These are phyloP conservation scores for Curvularia spicifera DNA, from an alignment of 2,329 filamentous ascomycete species.

Conservation along the genomic window DNA sequence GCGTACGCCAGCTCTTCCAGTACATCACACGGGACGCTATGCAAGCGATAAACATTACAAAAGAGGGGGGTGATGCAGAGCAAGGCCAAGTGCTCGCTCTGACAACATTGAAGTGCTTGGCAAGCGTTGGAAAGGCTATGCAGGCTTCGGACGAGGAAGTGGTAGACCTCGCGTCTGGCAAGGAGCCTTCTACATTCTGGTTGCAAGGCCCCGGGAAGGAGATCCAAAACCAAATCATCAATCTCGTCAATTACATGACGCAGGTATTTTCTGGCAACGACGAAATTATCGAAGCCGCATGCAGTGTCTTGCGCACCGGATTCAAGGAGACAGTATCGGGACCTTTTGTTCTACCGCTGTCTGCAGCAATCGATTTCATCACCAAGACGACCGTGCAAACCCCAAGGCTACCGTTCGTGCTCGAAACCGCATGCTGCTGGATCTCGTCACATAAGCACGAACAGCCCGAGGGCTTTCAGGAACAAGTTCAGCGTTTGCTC, in stretches of 20 bases:
- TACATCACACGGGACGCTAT: slow-evolving; percentile 69
- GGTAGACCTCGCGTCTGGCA: slow-evolving; percentile 68
- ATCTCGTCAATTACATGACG: slow-evolving; percentile 58
- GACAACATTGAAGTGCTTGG: slow-evolving; percentile 70
- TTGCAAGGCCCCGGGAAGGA: slow-evolving; percentile 54
- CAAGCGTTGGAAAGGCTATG: slow-evolving; percentile 73
- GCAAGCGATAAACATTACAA: slow-evolving; percentile 41
- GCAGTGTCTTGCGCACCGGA: slow-evolving; percentile 73
- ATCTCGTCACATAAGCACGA: slow-evolving; percentile 53
- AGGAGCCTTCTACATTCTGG: slow-evolving; percentile 55
- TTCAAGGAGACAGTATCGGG: slow-evolving; percentile 77
- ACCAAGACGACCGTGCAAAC: slow-evolving; percentile 64
- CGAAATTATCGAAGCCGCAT: slow-evolving; percentile 75
- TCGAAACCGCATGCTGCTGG: slow-evolving; percentile 75
- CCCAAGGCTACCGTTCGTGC: slow-evolving; percentile 70
- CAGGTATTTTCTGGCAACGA: slow-evolving; percentile 64
- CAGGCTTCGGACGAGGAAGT: slow-evolving; percentile 71
- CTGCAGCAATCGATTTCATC: slow-evolving; percentile 71
- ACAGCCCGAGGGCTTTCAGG: slow-evolving; percentile 47
- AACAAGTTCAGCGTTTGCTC: slow-evolving; percentile 50
- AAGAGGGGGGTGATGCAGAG: slow-evolving; percentile 46
- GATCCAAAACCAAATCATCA: slow-evolving; percentile 60
- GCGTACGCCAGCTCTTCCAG: slow-evolving; percentile 64
- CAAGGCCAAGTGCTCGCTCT: slow-evolving; percentile 54
- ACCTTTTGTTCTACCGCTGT: slow-evolving; percentile 75